These are phyloP conservation scores for Carpinus fangiana DNA, from an alignment of 306 rosid genomes.

Conservation along the genomic window DNA sequence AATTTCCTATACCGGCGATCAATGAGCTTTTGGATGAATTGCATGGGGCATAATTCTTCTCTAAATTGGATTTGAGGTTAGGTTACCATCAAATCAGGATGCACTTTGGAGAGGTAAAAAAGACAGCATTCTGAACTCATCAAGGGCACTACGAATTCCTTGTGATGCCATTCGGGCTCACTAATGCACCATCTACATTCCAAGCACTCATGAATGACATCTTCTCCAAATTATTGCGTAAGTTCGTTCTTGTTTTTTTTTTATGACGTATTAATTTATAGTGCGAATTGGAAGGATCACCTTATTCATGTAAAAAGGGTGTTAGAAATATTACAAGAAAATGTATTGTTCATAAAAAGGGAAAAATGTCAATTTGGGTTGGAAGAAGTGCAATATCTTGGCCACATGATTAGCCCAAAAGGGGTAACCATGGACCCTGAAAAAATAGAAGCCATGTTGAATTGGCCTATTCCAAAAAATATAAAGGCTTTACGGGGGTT, in stretches of 20 bases:
- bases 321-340: background rate
- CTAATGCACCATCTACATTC: background rate
- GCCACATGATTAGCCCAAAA: background rate
- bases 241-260: too few relatives aligned
- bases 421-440: background rate
- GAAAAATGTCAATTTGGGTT: background rate
- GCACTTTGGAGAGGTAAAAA: background rate
- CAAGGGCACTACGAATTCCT: background rate
- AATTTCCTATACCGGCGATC: background rate
- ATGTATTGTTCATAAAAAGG: background rate
- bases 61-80: background rate
- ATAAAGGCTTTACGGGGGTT: background rate
- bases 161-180: background rate
- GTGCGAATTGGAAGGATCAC: too few relatives aligned
- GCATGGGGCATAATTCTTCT: background rate
- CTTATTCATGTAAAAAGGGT: too few relatives aligned
- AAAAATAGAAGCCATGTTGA: background rate
- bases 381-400: background rate
- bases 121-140: background rate
- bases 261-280: too few relatives aligned
- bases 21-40: background rate
- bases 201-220: background rate
- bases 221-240: background rate
- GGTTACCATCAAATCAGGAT: background rate
- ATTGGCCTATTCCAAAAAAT: background rate